Base-by-base conservation (phyloP, 2,329 filamentous ascomycete genomes). In the Pezicula rhizophila region DNA sequence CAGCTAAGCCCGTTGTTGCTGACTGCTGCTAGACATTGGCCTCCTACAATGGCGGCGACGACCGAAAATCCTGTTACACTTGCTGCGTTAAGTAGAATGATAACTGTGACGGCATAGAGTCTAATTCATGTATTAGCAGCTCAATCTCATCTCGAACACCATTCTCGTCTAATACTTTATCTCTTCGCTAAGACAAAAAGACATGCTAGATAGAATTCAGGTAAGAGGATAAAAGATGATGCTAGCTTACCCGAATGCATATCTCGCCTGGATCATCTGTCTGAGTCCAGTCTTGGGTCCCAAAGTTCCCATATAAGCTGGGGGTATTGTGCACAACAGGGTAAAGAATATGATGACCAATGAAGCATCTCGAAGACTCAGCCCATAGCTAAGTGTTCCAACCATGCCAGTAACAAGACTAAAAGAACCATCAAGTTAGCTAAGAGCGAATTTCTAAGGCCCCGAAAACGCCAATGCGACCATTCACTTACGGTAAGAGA, bases 231-330 rank as follows among this genome's bases (percentile, higher is more conserved):
- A 31, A 12, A 31, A 31, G 28, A 31, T 11, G 28, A 10, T 31
- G 28, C 8, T 31, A 11, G 54, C 66, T 46, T 65, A 77, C 70
- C 78, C 80, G 60, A 82, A 85, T 37, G 75, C 77, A 62, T 77
- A 85, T 18, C 82, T 71, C 4, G 82, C 80, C 55, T 82, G 79
- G 7, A 85, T 75, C 73, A 85, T 81, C 63, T 84, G 80, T 14
- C 81, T 72, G 73, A 85, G 76, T 38, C 80, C 82, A 8, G 79
- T 83, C 63, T 76, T 77, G 4, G 80, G 78, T 0, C 80, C 80
- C 45, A 82, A 64, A 0, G 76, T 80, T 38, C 74, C 74, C 23
- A 84, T 66, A 56, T 77, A 82, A 3, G 77, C 80, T 1, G 79
- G 76, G 0, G 76, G 68, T 6, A 74, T 51, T 0, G 75, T 75